These are phyloP conservation scores for Neocatenulostroma microsporum DNA, from an alignment of 2,329 filamentous ascomycete species.

Conservation along the genomic window DNA sequence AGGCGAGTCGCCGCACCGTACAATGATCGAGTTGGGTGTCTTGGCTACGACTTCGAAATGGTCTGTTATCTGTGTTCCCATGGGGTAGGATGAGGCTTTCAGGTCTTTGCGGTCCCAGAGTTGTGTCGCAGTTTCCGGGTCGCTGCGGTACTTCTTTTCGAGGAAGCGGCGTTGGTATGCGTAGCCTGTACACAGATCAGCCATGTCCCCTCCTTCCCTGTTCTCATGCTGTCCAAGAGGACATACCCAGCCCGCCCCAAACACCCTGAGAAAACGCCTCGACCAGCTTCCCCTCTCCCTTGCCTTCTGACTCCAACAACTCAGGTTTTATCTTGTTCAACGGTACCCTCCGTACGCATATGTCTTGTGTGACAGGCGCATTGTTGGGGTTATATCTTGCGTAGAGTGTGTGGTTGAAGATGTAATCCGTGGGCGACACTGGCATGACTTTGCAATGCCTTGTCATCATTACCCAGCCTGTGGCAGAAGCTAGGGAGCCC, in stretches of 20 bases:
- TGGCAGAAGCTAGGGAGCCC: constrained; percentile 38
- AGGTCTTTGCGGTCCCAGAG: constrained; percentile 56
- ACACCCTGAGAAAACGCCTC: constrained; percentile 61
- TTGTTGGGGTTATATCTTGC: constrained; percentile 53
- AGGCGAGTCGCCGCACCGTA: constrained; percentile 60
- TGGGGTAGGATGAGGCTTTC: constrained; percentile 49
- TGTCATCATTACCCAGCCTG: constrained; percentile 47
- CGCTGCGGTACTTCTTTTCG: constrained; percentile 50
- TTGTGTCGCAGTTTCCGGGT: constrained; percentile 51
- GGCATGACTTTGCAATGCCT: constrained; percentile 51
- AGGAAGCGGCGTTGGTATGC: constrained; percentile 52
- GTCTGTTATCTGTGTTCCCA: constrained; percentile 58
- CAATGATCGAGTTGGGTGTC: constrained; percentile 51
- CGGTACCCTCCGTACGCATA: constrained; percentile 56
- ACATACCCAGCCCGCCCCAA: constrained; percentile 58
- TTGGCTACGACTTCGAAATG: constrained; percentile 66
- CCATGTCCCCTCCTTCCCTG: neutral
- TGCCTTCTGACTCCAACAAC: constrained; percentile 42
- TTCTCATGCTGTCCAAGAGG: neutral
- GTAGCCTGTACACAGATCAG: constrained; percentile 39
- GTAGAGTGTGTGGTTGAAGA: constrained; percentile 53
- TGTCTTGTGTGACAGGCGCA: constrained; percentile 58
- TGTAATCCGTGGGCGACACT: constrained; percentile 52
- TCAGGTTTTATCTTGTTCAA: constrained; percentile 57
- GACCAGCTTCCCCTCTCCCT: constrained; percentile 50